Conservation (phyloP, 1,284 basidiomycete genomes). For the Ceratobasidium theobromae region DNA sequence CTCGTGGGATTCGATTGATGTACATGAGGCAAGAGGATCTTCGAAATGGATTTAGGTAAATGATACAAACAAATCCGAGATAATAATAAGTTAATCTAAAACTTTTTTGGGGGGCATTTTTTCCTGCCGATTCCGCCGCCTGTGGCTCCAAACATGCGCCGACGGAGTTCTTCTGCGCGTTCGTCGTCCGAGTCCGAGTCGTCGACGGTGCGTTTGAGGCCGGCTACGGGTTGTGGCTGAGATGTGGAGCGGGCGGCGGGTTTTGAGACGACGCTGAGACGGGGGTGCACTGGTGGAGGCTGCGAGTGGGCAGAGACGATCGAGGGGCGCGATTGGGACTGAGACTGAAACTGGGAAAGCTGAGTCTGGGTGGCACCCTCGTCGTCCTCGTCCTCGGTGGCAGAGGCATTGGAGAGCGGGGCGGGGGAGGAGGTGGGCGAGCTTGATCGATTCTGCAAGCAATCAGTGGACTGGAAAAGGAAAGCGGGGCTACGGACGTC, state of each 20-base stretch:
- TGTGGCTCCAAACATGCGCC: slow-evolving; percentile 1
- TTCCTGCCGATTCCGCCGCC: slow-evolving; percentile 1
- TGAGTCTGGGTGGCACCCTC: not conserved
- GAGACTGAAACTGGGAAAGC: not conserved
- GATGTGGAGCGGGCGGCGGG: not conserved
- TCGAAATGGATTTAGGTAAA: too few relatives aligned
- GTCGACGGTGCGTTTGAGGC: not conserved
- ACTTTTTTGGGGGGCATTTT: not conserved
- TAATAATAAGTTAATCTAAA: too few relatives aligned
- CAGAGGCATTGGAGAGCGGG: not conserved
- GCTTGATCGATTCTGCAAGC: not conserved
- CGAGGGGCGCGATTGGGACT: not conserved
- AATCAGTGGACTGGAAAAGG: too few relatives aligned
- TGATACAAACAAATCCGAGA: too few relatives aligned
- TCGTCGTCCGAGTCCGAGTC: slow-evolving; percentile 6
- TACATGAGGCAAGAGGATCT: not conserved
- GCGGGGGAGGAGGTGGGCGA: slow-evolving; percentile 5
- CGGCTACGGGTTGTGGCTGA: not conserved
- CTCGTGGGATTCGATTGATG: not conserved
- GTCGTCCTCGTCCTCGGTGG: slow-evolving; percentile 19
- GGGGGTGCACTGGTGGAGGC: not conserved
- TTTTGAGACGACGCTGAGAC: not conserved
- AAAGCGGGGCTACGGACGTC: too few relatives aligned
- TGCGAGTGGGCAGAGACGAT: not conserved
- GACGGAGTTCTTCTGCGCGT: not conserved